Evolutionary conservation across 2,329 filamentous ascomycete species (phyloP).

Genomic region (Talaromyces pinophilus): DNA sequence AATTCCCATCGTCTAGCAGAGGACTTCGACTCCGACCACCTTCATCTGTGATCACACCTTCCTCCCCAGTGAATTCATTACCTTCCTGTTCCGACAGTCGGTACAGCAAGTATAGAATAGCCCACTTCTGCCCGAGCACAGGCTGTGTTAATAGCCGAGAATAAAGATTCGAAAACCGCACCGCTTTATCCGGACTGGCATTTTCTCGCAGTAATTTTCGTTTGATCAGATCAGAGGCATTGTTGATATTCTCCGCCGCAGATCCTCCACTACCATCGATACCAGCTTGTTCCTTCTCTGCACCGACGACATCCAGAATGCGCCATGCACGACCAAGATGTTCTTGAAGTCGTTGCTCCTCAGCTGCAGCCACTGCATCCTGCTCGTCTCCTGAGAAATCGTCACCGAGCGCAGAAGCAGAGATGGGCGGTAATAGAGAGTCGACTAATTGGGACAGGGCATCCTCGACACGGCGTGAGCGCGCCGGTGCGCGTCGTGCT

Average conservation of each 20-base stretch:
- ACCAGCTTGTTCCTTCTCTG: constrained; percentile 25
- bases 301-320: constrained; percentile 34
- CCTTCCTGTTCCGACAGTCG: constrained; percentile 69
- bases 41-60: constrained; percentile 27
- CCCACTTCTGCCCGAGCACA: constrained; percentile 94
- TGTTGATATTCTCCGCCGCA: constrained; percentile 64
- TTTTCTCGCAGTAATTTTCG: constrained; percentile 79
- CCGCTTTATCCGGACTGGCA: constrained; percentile 70
- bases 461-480: constrained; percentile 47
- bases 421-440: constrained; percentile 41
- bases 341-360: constrained; percentile 40
- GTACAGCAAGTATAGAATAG: constrained; percentile 87
- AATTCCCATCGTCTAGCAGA: constrained; percentile 41
- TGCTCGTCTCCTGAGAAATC: constrained; percentile 37
- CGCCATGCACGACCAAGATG: constrained; percentile 43
- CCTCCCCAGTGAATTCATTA: constrained; percentile 29
- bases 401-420: constrained; percentile 33
- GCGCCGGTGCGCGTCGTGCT: constrained; percentile 34
- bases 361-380: constrained; percentile 38
- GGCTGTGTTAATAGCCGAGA: constrained; percentile 85
- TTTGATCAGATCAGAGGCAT: constrained; percentile 91
- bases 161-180: constrained; percentile 88
- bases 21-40: constrained; percentile 40
- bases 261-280: constrained; percentile 29
- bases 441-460: constrained; percentile 48